Evolutionary conservation across 495 filamentous ascomycete genomes (phyloP).

Genomic region (Astrothelium subdiscretum): DNA sequence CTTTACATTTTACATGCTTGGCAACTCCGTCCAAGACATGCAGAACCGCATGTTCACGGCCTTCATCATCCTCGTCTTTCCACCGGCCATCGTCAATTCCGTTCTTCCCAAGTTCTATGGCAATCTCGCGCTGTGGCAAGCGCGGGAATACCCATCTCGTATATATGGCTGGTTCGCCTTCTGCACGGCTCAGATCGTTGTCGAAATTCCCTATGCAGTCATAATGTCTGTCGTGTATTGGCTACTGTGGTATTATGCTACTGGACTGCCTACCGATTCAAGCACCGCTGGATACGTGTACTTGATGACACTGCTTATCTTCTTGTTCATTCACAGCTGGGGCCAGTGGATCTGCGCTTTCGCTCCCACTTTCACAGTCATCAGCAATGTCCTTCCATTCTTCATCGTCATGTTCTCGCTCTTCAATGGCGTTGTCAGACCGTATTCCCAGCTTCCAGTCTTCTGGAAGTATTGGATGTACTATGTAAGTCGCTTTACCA

Average conservation of each 20-base stretch:
- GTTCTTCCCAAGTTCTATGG: conserved; percentile 78
- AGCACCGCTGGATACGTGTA: conserved; percentile 67
- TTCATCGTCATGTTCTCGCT: conserved; percentile 68
- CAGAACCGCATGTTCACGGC: conserved; percentile 70
- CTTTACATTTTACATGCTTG: conserved; percentile 74
- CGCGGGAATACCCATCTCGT: conserved; percentile 59
- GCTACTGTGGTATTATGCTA: conserved; percentile 67
- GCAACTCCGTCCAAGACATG: conserved; percentile 54
- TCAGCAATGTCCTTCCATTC: conserved; percentile 64
- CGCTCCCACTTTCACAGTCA: conserved; percentile 69
- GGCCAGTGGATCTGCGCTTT: conserved; percentile 80
- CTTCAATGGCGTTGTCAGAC: conserved; percentile 61
- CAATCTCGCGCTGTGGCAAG: conserved; percentile 65
- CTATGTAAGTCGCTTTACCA: conserved; percentile 42
- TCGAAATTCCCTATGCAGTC: conserved; percentile 64
- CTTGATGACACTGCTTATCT: conserved; percentile 73
- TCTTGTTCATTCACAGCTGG: conserved; percentile 66
- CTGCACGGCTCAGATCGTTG: conserved; percentile 60
- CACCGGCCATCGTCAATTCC: conserved; percentile 57
- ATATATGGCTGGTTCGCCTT: conserved; percentile 84
- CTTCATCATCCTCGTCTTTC: conserved; percentile 66
- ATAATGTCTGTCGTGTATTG: conserved; percentile 57
- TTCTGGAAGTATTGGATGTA: conserved; percentile 36
- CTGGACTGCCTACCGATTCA: conserved; percentile 54
- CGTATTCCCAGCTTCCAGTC: conserved; percentile 24